Evolutionary conservation across 2,329 filamentous ascomycete genomes (phyloP).

Genomic region (Colletotrichum acutatum): DNA sequence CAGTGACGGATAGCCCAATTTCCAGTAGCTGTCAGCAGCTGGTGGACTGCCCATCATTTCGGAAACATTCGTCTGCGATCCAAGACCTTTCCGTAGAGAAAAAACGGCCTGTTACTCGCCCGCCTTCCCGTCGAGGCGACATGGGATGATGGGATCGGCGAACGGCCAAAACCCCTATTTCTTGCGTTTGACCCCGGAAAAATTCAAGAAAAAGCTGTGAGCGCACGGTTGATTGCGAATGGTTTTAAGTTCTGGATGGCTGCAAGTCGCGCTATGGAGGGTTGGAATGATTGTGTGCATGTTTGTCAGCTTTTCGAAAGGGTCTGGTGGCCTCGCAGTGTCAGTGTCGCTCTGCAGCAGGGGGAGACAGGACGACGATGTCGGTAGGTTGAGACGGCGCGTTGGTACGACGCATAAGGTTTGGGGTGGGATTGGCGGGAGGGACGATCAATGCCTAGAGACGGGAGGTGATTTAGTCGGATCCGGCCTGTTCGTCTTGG

Average conservation of each 20-base stretch:
- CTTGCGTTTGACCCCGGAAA: constrained; percentile 3
- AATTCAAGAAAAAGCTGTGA: background rate
- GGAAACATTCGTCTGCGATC: background rate
- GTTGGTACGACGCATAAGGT: constrained; percentile 13
- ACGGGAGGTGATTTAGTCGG: constrained; percentile 8
- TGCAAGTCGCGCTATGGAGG: background rate
- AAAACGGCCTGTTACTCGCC: background rate
- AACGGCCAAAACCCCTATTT: constrained; percentile 21
- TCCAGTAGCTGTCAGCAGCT: background rate
- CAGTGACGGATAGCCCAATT: background rate
- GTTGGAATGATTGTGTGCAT: background rate
- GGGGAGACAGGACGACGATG: background rate
- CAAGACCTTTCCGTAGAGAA: background rate
- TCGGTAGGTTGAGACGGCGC: background rate
- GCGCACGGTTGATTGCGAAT: constrained; percentile 15
- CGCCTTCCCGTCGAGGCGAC: background rate
- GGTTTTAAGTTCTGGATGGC: constrained; percentile 1
- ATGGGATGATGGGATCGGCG: constrained; percentile 9
- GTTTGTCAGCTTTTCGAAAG: constrained; percentile 5
- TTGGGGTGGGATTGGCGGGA: constrained; percentile 21
- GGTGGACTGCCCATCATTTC: background rate
- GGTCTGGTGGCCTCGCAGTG: constrained; percentile 1
- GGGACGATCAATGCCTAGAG: constrained; percentile 26
- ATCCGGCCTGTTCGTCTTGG: constrained; percentile 11
- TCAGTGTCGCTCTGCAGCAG: background rate